Evolutionary conservation across 345 rosid genomes (phyloP), one percentile per base, ranked within the genome.

Genomic region (Clausena lansium): DNA sequence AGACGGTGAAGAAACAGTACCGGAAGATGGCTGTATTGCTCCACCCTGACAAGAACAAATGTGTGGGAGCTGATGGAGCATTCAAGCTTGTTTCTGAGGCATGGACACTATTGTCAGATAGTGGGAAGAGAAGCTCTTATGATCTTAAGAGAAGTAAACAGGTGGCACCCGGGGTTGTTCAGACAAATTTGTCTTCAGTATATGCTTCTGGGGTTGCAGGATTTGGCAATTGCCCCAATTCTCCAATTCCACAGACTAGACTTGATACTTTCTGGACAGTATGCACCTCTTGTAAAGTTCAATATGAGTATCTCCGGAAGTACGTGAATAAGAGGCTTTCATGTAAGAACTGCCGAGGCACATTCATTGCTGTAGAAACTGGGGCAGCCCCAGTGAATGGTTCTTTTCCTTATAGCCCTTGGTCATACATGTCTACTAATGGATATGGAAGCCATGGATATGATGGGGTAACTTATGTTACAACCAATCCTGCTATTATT

Each of bases 181-280:
- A 85, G 82, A 67, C 84, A 71, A 87, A 83, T 77, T 47, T 78
- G 22, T 87, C 92, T 30, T 79, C 92, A 9, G 84, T 78, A 61
- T 87, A 89, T 68, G 57, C 81, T 55, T 22, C 92, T 76, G 95
- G 89, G 47, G 82, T 82, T 59, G 19, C 90, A 4, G 88, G 85
- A 38, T 82, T 76, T 67, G 86, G 74, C 81, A 87, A 83, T 70
- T 85, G 83, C 84, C 85, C 93, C 70, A 87, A 83, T 81, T 71
- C 88, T 6, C 73, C 97, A 17, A 66, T 78, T 35, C 58, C 92
- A 55, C 91, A 85, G 70, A 82, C 85, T 55, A 86, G 94, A 45
- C 91, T 89, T 68, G 99, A 94, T 83, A 96, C 95, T 71, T 96
- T 96, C 84, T 94, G 98, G 98, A 96, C 99, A 62, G 97, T 96